A percentile compares a stretch with the other conserved stretches of the same genome.
Evolutionary conservation across 2,329 filamentous ascomycete species (phyloP).

Genomic region (Clathrospora elynae): DNA sequence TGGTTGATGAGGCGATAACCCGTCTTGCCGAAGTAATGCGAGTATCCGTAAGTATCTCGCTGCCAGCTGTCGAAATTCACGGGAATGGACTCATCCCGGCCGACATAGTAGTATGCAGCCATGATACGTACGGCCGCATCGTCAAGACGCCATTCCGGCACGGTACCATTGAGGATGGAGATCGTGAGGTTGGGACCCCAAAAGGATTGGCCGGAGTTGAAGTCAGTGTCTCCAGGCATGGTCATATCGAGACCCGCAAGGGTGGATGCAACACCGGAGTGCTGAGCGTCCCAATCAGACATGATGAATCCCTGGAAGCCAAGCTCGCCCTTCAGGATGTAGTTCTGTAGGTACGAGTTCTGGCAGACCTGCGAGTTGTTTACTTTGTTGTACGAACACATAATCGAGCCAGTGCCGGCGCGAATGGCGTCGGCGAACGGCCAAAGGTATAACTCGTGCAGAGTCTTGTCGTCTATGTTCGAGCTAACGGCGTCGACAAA

Average conservation of each 20-base stretch:
- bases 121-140: constrained; percentile 89
- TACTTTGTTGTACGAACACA: constrained; percentile 73
- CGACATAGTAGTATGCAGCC: constrained; percentile 68
- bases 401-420: constrained; percentile 57
- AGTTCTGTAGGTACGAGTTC: constrained; percentile 76
- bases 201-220: constrained; percentile 73
- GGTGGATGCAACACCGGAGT: constrained; percentile 69
- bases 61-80: constrained; percentile 94
- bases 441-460: constrained; percentile 69
- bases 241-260: constrained; percentile 80
- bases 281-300: constrained; percentile 78
- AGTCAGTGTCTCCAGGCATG: constrained; percentile 79
- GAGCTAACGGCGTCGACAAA: constrained; percentile 66
- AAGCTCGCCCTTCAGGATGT: constrained; percentile 76
- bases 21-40: constrained; percentile 66
- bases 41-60: constrained; percentile 71
- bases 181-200: constrained; percentile 90
- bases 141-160: constrained; percentile 85
- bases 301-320: constrained; percentile 69
- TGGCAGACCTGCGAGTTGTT: constrained; percentile 83
- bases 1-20: constrained; percentile 72
- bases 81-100: constrained; percentile 58
- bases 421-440: constrained; percentile 59
- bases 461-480: constrained; percentile 67
- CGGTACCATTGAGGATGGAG: constrained; percentile 84